These are phyloP conservation scores for Huntiella omanensis DNA, from an alignment of 2,329 filamentous ascomycete genomes.

Conservation along the genomic window DNA sequence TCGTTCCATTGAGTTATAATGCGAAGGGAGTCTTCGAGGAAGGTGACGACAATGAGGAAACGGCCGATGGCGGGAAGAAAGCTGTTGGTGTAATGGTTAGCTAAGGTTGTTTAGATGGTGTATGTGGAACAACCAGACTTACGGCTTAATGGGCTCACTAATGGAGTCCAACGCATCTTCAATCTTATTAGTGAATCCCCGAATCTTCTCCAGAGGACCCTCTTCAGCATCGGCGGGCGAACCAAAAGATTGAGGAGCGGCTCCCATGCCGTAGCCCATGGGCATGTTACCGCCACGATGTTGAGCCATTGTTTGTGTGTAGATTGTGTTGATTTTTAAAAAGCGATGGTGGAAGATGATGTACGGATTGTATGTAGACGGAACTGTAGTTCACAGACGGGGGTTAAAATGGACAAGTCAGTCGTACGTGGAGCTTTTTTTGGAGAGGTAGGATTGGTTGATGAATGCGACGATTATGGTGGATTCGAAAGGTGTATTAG, in stretches of 20 bases:
- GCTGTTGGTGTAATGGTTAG: slow-evolving; percentile 26
- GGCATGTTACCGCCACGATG: slow-evolving; percentile 30
- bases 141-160: slow-evolving; percentile 90
- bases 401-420: not conserved
- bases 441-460: not conserved
- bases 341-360: not conserved
- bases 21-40: slow-evolving; percentile 86
- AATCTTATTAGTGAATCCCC: slow-evolving; percentile 94
- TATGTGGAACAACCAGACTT: slow-evolving; percentile 24
- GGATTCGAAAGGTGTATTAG: too few relatives aligned
- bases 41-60: slow-evolving; percentile 95
- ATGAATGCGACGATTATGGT: not conserved
- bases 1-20: slow-evolving; percentile 97
- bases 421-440: not conserved
- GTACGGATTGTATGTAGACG: not conserved
- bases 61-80: slow-evolving; percentile 90
- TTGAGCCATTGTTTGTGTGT: slow-evolving; percentile 19
- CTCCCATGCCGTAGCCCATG: slow-evolving; percentile 67
- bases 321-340: not conserved
- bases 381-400: not conserved
- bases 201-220: slow-evolving; percentile 69
- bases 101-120: not conserved
- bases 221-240: slow-evolving; percentile 39
- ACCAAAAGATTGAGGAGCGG: slow-evolving; percentile 49
- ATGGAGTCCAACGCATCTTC: slow-evolving; percentile 79